Conservation (phyloP, 2,329 filamentous ascomycete genomes). For the Cucurbitaria berberidis region DNA sequence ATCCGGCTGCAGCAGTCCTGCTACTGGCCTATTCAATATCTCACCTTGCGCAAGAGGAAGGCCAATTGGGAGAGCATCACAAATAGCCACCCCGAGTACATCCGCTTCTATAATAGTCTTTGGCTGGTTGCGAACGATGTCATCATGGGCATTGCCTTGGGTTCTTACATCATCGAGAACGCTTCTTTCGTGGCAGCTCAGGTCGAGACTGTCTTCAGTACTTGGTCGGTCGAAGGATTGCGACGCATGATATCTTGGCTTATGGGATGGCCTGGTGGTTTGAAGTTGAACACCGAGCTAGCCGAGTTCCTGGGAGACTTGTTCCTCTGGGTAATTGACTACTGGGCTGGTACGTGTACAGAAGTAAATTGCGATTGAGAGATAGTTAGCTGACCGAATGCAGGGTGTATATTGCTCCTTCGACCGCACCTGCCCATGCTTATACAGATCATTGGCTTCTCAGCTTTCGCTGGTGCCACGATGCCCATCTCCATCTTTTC, state of each 20-base stretch:
- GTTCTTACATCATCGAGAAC: slow-evolving; percentile 97
- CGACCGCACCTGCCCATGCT: slow-evolving; percentile 82
- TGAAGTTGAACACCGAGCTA: slow-evolving; percentile 94
- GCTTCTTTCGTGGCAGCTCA: slow-evolving; percentile 80
- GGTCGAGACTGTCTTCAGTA: slow-evolving; percentile 75
- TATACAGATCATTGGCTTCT: slow-evolving; percentile 92
- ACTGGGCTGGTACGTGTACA: slow-evolving; percentile 77
- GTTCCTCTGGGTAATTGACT: slow-evolving; percentile 98
- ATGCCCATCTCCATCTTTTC: slow-evolving; percentile 97
- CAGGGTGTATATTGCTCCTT: slow-evolving; percentile 76
- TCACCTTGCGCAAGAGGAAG: slow-evolving; percentile 86
- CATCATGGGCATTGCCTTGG: slow-evolving; percentile 95
- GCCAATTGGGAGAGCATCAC: slow-evolving; percentile 95
- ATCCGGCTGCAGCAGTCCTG: slow-evolving; percentile 97
- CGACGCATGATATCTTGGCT: slow-evolving; percentile 92
- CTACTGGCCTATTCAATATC: slow-evolving; percentile 97
- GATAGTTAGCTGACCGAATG: slow-evolving; percentile 17
- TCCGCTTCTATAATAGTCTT: slow-evolving; percentile 97
- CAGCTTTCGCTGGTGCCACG: slow-evolving; percentile 92
- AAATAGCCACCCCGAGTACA: slow-evolving; percentile 95
- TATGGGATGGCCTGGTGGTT: slow-evolving; percentile 84
- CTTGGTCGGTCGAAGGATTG: slow-evolving; percentile 87
- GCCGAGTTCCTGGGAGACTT: slow-evolving; percentile 93
- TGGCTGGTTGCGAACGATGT: slow-evolving; percentile 99
- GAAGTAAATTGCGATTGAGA: too few species aligned